These are phyloP conservation scores for Fraxinus latifolia DNA, from an alignment of 305 asterid species.

Conservation along the genomic window DNA sequence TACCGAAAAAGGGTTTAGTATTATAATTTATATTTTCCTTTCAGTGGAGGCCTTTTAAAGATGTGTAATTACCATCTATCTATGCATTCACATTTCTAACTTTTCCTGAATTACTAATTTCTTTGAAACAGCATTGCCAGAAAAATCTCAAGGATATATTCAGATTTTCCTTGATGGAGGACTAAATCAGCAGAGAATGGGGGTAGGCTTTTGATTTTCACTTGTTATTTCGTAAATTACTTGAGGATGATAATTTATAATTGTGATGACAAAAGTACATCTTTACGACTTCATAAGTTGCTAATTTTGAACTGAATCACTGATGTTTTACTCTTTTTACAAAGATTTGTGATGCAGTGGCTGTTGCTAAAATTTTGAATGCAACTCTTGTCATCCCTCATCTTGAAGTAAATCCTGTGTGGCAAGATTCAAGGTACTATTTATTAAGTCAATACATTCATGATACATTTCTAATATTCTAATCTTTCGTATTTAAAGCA, in stretches of 20 bases:
- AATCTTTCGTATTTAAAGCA: not conserved
- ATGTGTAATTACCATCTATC: not conserved
- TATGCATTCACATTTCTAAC: not conserved
- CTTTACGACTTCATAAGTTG: not conserved
- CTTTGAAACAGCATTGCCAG: constrained; percentile 53
- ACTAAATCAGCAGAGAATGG: constrained; percentile 96
- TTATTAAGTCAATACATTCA: not conserved
- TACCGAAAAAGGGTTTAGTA: not conserved
- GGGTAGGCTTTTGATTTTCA: constrained; percentile 46
- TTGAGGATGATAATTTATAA: not conserved
- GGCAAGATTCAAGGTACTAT: constrained; percentile 94
- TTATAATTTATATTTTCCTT: not conserved
- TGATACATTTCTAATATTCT: not conserved
- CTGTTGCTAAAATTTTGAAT: constrained; percentile 88
- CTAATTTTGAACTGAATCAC: constrained; percentile 4
- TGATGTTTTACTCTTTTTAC: constrained; percentile 24
- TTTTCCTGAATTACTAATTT: constrained; percentile 16
- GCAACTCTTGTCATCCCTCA: constrained; percentile 92
- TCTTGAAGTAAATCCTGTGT: constrained; percentile 92
- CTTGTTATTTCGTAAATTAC: not conserved
- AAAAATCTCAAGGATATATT: constrained; percentile 71
- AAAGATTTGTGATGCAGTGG: constrained; percentile 98
- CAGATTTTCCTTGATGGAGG: constrained; percentile 99
- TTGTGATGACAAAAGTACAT: constrained; percentile 14
- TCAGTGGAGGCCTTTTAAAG: not conserved